These are phyloP conservation scores for Saururus chinensis DNA, from an alignment of 164 flowering plant species.

Conservation along the genomic window DNA sequence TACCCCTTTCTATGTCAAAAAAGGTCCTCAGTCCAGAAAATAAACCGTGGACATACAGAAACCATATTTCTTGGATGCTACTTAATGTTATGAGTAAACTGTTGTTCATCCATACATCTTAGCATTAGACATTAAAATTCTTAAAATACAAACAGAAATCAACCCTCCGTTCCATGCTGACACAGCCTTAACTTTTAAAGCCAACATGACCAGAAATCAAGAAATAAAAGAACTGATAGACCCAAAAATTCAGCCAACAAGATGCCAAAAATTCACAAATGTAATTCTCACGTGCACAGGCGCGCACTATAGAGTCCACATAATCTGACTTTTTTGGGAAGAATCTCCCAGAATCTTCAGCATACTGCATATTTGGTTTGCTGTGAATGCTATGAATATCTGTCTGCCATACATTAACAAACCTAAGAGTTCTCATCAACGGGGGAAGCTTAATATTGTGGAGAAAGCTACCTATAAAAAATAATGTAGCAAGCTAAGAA, in stretches of 20 bases:
- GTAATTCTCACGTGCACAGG: conserved; percentile 83
- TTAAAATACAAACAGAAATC: too few relatives aligned
- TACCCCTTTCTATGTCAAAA: too few relatives aligned
- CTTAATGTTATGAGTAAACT: too few relatives aligned
- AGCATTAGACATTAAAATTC: too few relatives aligned
- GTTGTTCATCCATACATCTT: too few relatives aligned
- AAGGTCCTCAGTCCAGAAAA: too few relatives aligned
- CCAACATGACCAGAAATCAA: background rate
- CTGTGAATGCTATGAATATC: conserved; percentile 56
- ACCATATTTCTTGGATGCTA: too few relatives aligned
- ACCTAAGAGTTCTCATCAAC: background rate
- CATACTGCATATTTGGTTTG: conserved; percentile 71
- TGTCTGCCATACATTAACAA: conserved; percentile 42
- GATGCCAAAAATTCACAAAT: too few relatives aligned
- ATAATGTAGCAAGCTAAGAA: too few relatives aligned
- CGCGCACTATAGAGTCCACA: conserved; percentile 72
- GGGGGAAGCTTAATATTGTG: background rate
- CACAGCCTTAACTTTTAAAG: too few relatives aligned
- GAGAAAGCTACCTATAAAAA: background rate
- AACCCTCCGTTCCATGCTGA: too few relatives aligned
- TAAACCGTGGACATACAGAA: too few relatives aligned
- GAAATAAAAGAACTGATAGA: background rate
- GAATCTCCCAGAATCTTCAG: conserved; percentile 46
- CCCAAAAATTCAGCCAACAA: conserved; percentile 6
- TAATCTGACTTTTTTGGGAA: conserved; percentile 64